Evolutionary conservation across 305 asterid genomes (phyloP), one percentile per base, ranked within the genome.

Genomic region (Solanum hybrid): DNA sequence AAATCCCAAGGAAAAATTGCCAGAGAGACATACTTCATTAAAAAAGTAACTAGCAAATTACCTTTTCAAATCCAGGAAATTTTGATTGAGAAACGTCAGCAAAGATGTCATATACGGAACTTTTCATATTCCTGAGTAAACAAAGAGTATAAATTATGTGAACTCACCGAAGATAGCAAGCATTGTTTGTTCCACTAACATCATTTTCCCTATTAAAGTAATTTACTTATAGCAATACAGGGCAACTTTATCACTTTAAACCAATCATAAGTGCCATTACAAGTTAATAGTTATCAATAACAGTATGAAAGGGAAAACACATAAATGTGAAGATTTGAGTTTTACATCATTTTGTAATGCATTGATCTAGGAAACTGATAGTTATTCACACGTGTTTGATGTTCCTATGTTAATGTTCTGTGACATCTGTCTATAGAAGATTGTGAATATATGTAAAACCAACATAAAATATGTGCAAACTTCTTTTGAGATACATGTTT

Each of bases 21-120:
- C 26, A 24, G 24, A 77, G 64, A 34, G 35, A 88, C 66, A 14
- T 20, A 66, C 37, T 60, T 22, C 82, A 88, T 35, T 79, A 12
- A 31, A 27, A 88, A 66, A 34, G 26, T 31, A 42, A 69, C 79
- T 86, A 46, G 93, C 85, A 64, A 90, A 40, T 14, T 93, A 94
- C 99, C 98, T 96, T 93, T 88, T 94, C 94, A 92, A 97, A 96
- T 88, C 94, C 94, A 26, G 99, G 98, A 93, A 94, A 97, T 91
- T 90, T 93, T 7, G 91, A 80, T 90, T 93, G 92, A 93, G 92
- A 90, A 91, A 95, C 98, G 73, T 96, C 98, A 84, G 94, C 98
- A 92, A 94, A 95, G 73, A 96, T 96, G 89, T 97, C 40, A 91
- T 95, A 95, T 69, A 96, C 97, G 51, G 95, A 91, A 90, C 93